phyloP scores from a whole-genome alignment of 1,284 basidiomycete species.

The Sanguinoderma infundibulare region DNA sequence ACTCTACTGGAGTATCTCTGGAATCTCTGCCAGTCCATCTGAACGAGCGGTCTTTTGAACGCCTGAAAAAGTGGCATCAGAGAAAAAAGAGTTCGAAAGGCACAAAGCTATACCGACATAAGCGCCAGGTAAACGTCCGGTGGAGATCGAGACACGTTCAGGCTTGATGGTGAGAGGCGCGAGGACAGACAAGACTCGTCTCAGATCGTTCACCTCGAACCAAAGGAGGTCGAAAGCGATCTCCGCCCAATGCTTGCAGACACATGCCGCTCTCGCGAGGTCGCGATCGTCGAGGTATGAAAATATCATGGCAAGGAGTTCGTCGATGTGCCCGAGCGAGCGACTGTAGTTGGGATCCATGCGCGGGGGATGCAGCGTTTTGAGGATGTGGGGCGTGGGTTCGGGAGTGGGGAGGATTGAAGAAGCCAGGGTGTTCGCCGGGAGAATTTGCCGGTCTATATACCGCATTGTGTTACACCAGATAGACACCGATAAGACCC shows the following conservation, averaged over 20 bases:
- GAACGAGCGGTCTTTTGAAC: constrained; percentile 48
- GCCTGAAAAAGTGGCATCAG: constrained; percentile 31
- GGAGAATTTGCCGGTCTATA: constrained; percentile 27
- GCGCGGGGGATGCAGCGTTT: background rate
- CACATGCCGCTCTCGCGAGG: constrained; percentile 29
- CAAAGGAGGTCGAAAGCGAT: constrained; percentile 34
- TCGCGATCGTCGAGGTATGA: constrained; percentile 32
- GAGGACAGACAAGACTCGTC: constrained; percentile 51
- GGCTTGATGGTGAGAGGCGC: constrained; percentile 38
- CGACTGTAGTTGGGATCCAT: constrained; percentile 13
- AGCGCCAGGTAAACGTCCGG: constrained; percentile 11
- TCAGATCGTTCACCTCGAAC: constrained; percentile 39
- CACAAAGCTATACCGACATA: constrained; percentile 19
- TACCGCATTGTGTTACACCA: constrained; percentile 21
- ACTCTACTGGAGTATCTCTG: constrained; percentile 58
- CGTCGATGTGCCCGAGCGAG: constrained; percentile 28
- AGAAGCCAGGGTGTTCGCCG: constrained; percentile 12
- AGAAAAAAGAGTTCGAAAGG: background rate
- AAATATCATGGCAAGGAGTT: constrained; percentile 33
- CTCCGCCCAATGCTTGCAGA: constrained; percentile 34
- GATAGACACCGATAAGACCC: constrained; percentile 30
- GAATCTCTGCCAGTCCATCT: constrained; percentile 60
- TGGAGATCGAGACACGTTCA: constrained; percentile 14
- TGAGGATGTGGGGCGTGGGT: background rate
- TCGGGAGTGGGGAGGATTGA: constrained; percentile 12